phyloP scores from a whole-genome alignment of 768 basidiomycete species.

The Trametes elegans region DNA sequence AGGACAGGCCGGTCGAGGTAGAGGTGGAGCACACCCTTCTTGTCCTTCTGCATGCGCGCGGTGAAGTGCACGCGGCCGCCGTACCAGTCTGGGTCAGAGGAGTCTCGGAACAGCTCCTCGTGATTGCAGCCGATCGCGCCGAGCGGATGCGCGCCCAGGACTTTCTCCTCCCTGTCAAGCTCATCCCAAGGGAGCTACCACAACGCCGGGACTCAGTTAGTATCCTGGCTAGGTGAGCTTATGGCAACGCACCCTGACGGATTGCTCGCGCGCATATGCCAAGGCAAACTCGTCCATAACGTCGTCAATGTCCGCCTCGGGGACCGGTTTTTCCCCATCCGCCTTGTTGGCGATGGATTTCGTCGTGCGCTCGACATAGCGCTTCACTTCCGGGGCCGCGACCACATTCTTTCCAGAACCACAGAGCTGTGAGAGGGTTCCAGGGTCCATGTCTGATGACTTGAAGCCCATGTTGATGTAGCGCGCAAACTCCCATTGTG shows the following conservation, averaged over 20 bases:
- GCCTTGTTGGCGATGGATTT: neutral
- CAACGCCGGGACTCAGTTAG: neutral
- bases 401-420: constrained; percentile 29
- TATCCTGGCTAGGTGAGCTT: neutral
- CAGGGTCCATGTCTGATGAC: constrained; percentile 33
- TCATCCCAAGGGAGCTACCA: constrained; percentile 61
- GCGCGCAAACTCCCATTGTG: constrained; percentile 54
- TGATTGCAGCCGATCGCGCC: constrained; percentile 44
- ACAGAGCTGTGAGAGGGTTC: constrained; percentile 28
- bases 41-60: constrained; percentile 33
- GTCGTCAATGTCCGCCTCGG: neutral
- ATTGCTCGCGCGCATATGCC: constrained; percentile 17
- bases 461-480: constrained; percentile 34
- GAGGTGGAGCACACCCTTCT: constrained; percentile 33
- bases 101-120: constrained; percentile 4
- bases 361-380: neutral
- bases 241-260: constrained; percentile 18
- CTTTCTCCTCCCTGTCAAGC: constrained; percentile 52
- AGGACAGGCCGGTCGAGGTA: constrained; percentile 48
- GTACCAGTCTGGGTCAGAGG: constrained; percentile 45
- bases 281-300: neutral
- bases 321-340: neutral
- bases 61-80: constrained; percentile 61
- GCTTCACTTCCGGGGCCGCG: constrained; percentile 6
- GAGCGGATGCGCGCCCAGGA: constrained; percentile 32